Percentiles rank a stretch among this genome's conserved stretches.
Conservation (phyloP, 2,329 filamentous ascomycete genomes). For the Aspergillus ruber region DNA sequence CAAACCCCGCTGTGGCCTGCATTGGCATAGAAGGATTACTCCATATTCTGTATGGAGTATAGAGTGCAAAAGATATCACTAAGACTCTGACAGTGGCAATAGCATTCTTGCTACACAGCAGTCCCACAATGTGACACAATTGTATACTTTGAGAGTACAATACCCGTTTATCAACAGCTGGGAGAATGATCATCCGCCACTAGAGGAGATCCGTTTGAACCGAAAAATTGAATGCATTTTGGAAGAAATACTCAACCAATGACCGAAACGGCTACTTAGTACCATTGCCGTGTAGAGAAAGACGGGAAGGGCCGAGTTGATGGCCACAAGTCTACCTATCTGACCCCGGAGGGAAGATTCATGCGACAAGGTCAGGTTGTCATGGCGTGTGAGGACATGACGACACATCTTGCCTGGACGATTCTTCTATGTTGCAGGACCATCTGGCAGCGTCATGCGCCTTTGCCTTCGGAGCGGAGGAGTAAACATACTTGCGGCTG, state of each 20-base stretch:
- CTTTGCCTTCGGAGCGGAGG: neutral
- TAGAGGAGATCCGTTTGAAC: neutral
- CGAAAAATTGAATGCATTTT: neutral
- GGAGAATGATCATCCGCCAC: neutral
- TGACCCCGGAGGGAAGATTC: neutral
- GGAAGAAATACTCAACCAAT: neutral
- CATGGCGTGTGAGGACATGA: neutral
- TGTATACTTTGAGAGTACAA: neutral
- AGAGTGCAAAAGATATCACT: neutral
- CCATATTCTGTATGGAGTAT: neutral
- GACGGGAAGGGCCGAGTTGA: neutral
- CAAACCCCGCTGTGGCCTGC: neutral
- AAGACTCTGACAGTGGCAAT: neutral
- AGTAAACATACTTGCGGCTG: too few species aligned
- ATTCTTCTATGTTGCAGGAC: slow-evolving; percentile 2
- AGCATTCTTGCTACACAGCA: neutral
- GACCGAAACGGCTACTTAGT: neutral
- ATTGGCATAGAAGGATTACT: neutral
- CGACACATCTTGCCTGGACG: neutral
- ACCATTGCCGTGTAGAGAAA: neutral
- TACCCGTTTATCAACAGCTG: neutral
- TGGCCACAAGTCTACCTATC: neutral
- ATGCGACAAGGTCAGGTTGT: neutral
- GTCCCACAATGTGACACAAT: neutral
- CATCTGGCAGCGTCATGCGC: slow-evolving; percentile 11